A percentile compares a stretch with the other conserved stretches of the same genome.
phyloP scores from a whole-genome alignment of 2,329 filamentous ascomycete species.

The Fusarium verticillioides region DNA sequence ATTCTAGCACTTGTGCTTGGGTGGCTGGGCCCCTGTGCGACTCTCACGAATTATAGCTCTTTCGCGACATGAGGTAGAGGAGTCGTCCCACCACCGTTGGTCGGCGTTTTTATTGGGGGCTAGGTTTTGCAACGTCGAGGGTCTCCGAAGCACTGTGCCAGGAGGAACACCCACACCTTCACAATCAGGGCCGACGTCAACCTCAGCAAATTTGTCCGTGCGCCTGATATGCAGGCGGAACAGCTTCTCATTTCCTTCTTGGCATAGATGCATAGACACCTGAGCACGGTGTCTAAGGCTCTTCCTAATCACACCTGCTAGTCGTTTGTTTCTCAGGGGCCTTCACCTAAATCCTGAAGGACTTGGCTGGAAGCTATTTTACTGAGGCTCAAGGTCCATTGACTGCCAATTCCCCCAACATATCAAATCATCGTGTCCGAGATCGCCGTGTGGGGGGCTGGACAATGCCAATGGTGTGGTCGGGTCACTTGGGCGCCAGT shows the following conservation, averaged over 20 bases:
- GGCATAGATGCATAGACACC: conserved; percentile 33
- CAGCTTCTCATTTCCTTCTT: conserved; percentile 41
- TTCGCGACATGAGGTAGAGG: conserved; percentile 36
- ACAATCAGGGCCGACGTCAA: conserved; percentile 35
- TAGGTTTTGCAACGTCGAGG: conserved; percentile 21
- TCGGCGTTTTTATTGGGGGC: conserved; percentile 18
- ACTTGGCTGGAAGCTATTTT: not conserved
- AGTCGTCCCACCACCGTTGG: conserved; percentile 37
- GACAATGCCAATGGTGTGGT: conserved; percentile 26
- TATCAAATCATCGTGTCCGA: conserved; percentile 11
- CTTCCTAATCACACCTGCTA: not conserved
- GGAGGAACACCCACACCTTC: conserved; percentile 29
- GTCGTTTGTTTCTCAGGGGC: not conserved
- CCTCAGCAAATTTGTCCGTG: conserved; percentile 34
- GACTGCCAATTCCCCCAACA: not conserved
- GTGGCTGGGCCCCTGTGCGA: conserved; percentile 42
- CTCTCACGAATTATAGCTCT: conserved; percentile 37
- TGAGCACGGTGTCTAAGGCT: conserved; percentile 2
- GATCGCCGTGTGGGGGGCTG: conserved; percentile 32
- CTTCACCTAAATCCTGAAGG: not conserved
- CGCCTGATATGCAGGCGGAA: conserved; percentile 37
- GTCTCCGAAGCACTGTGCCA: conserved; percentile 33
- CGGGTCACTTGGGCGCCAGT: conserved; percentile 35
- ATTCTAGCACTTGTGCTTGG: conserved; percentile 41
- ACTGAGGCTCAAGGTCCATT: not conserved